Conservation (phyloP, 257 asterid species). For the Verbena officinalis region DNA sequence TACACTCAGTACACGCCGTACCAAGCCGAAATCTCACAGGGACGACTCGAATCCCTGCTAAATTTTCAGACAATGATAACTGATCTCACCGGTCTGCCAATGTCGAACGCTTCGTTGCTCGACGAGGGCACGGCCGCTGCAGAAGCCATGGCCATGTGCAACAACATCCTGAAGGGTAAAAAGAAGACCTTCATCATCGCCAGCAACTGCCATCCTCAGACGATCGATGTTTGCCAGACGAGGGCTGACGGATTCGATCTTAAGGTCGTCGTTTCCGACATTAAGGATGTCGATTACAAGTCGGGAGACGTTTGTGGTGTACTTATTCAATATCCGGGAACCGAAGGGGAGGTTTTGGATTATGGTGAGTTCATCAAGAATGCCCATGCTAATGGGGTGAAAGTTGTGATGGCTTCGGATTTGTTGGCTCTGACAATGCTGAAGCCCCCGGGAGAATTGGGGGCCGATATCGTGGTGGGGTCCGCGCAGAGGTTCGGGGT, state of each 20-base stretch:
- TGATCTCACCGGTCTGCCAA: conserved; percentile 91
- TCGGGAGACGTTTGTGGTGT: conserved; percentile 97
- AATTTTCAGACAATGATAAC: conserved; percentile 89
- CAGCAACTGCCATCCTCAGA: conserved; percentile 95
- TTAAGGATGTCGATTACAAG: conserved; percentile 69
- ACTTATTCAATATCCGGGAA: conserved; percentile 94
- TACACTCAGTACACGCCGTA: conserved; percentile 98
- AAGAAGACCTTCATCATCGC: conserved; percentile 89
- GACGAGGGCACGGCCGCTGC: conserved; percentile 99
- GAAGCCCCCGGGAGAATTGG: conserved; percentile 96
- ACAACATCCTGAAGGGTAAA: conserved; percentile 83
- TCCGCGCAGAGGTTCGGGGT: conserved; percentile 99
- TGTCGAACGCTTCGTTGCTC: conserved; percentile 92
- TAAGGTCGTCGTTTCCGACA: conserved; percentile 71
- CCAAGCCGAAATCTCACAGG: conserved; percentile 98
- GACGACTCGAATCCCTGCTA: conserved; percentile 87
- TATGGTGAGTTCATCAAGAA: conserved; percentile 85
- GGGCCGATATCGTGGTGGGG: conserved; percentile 94
- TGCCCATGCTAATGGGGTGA: conserved; percentile 90
- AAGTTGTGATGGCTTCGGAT: conserved; percentile 98
- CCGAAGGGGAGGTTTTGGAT: conserved; percentile 92
- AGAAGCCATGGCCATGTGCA: conserved; percentile 99
- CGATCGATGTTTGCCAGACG: conserved; percentile 83
- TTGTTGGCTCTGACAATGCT: conserved; percentile 85
- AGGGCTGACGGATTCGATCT: conserved; percentile 91